Evolutionary conservation across 345 rosid genomes (phyloP).

Genomic region (Camelina neglecta): DNA sequence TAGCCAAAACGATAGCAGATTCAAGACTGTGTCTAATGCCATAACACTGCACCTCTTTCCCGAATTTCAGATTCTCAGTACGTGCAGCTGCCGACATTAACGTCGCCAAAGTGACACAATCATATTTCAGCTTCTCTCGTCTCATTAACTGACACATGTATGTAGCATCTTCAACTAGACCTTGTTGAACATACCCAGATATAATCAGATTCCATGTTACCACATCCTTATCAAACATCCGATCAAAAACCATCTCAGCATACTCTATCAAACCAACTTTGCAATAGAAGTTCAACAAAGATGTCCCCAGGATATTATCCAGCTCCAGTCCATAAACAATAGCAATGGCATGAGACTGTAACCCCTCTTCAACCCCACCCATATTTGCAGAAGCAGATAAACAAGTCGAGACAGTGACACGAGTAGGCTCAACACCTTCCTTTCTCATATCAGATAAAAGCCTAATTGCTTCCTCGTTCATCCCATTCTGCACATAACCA

Average conservation of each 20-base stretch:
- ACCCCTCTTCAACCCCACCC: constrained; percentile 68
- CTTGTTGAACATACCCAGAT: constrained; percentile 58
- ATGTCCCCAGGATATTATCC: constrained; percentile 69
- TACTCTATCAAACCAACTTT: constrained; percentile 71
- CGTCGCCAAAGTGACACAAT: constrained; percentile 68
- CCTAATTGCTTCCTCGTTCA: constrained; percentile 57
- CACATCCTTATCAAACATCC: constrained; percentile 59
- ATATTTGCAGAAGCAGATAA: constrained; percentile 75
- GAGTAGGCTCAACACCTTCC: constrained; percentile 60
- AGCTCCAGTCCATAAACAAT: constrained; percentile 59
- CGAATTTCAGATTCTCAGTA: constrained; percentile 50
- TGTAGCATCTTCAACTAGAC: constrained; percentile 59
- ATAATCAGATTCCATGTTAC: constrained; percentile 88
- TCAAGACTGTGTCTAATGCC: constrained; percentile 64
- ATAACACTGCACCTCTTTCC: constrained; percentile 70
- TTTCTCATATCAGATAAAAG: constrained; percentile 57
- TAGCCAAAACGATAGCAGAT: constrained; percentile 60
- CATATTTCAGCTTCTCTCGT: constrained; percentile 57
- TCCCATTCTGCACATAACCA: constrained; percentile 64
- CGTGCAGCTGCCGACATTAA: constrained; percentile 61
- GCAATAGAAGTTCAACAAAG: constrained; percentile 70
- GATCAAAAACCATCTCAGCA: constrained; percentile 64
- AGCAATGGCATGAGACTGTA: constrained; percentile 73
- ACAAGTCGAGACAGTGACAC: constrained; percentile 64
- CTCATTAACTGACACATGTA: constrained; percentile 59